These are phyloP conservation scores for Trebouxiophyceae sp. DNA, from an alignment of 163 green algal species.

Conservation along the genomic window DNA sequence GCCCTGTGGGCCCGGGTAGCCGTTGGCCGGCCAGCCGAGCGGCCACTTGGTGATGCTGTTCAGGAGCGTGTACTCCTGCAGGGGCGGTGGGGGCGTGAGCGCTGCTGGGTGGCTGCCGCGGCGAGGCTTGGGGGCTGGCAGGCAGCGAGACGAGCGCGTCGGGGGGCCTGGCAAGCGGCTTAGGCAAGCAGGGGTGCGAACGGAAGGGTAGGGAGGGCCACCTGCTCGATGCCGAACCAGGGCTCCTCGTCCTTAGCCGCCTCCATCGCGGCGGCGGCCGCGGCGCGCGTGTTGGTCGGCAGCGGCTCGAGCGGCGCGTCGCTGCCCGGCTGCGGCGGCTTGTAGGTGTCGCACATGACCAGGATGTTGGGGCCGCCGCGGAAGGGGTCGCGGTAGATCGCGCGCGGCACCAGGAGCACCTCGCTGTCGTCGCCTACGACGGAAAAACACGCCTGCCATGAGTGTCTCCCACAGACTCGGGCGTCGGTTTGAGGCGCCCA, in stretches of 20 bases:
- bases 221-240: constrained; percentile 89
- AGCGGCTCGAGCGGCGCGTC: constrained; percentile 49
- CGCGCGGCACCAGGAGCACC: constrained; percentile 80
- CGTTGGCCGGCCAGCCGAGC: constrained; percentile 87
- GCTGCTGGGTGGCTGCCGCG: too few relatives aligned
- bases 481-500: too few relatives aligned
- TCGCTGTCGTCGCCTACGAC: constrained; percentile 86
- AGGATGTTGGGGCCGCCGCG: constrained; percentile 89
- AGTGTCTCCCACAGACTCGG: too few relatives aligned
- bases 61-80: constrained; percentile 96
- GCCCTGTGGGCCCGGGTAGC: constrained; percentile 88
- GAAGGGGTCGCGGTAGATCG: constrained; percentile 89
- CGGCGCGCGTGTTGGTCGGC: constrained; percentile 47
- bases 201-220: too few relatives aligned
- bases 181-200: too few relatives aligned
- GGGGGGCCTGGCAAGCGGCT: too few relatives aligned
- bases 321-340: constrained; percentile 70
- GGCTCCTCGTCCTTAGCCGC: constrained; percentile 80
- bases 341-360: constrained; percentile 93
- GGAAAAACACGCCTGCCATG: too few relatives aligned
- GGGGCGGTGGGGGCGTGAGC: constrained; percentile 94
- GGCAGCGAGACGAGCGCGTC: too few relatives aligned
- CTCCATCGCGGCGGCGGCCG: constrained; percentile 72
- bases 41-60: constrained; percentile 93
- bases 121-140: too few relatives aligned